A percentile compares a stretch with the other conserved stretches of the same genome.
Evolutionary conservation across 1,139 yeast species (phyloP).

Genomic region (Yamadazyma sp.): DNA sequence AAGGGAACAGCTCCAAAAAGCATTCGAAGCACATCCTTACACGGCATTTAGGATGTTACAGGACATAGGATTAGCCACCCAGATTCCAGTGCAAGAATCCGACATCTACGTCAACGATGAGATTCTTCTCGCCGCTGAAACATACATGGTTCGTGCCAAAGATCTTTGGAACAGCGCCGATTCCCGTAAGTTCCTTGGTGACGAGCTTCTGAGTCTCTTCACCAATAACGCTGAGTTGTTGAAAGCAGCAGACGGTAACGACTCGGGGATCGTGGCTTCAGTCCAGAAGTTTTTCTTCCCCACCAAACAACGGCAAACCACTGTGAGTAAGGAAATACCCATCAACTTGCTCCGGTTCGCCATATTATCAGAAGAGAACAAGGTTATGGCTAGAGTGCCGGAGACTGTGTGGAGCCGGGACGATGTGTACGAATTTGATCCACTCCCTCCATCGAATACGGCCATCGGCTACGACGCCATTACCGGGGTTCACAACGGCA

Average conservation of each 20-base stretch:
- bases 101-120: constrained; percentile 25
- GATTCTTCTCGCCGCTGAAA: constrained; percentile 41
- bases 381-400: constrained; percentile 70
- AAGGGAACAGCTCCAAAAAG: constrained; percentile 41
- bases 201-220: constrained; percentile 41
- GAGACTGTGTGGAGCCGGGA: constrained; percentile 57
- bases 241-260: constrained; percentile 9
- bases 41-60: constrained; percentile 55
- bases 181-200: constrained; percentile 48
- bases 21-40: constrained; percentile 60
- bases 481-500: constrained; percentile 21
- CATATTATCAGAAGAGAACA: constrained; percentile 67
- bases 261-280: constrained; percentile 13
- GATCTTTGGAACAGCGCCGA: constrained; percentile 49
- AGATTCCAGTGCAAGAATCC: constrained; percentile 22
- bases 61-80: constrained; percentile 29
- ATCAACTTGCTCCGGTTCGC: constrained; percentile 63
- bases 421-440: constrained; percentile 68
- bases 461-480: constrained; percentile 27
- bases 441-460: constrained; percentile 55
- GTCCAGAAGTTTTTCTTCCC: constrained; percentile 16
- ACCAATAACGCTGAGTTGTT: constrained; percentile 9
- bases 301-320: constrained; percentile 8
- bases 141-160: constrained; percentile 53
- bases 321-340: constrained; percentile 41